Percentiles rank a stretch among this genome's conserved stretches.
phyloP scores from a whole-genome alignment of 148 eudicot genomes.

The Diospyros lotus region DNA sequence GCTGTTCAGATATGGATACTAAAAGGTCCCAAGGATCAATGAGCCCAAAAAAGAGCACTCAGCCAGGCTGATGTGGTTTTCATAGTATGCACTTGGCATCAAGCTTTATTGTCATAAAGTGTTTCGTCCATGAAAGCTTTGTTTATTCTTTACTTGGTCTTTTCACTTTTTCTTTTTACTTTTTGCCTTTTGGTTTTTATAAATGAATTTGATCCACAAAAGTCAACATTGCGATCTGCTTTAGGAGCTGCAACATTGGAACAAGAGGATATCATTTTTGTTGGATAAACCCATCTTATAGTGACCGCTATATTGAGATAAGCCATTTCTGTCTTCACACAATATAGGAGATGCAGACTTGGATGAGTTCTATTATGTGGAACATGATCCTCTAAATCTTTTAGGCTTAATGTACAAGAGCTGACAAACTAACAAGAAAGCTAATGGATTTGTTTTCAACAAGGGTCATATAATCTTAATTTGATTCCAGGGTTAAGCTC shows the following conservation, averaged over 20 bases:
- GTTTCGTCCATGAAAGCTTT: conserved; percentile 5
- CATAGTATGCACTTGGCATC: not conserved
- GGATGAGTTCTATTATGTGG: too few species aligned
- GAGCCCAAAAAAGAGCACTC: conserved; percentile 7
- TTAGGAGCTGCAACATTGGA: not conserved
- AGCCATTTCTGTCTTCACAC: not conserved
- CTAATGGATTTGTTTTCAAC: too few species aligned
- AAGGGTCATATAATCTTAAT: too few species aligned
- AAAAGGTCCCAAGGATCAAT: conserved; percentile 9
- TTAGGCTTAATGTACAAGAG: too few species aligned
- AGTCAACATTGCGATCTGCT: not conserved
- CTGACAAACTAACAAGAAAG: too few species aligned
- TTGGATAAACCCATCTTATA: not conserved
- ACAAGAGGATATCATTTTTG: not conserved
- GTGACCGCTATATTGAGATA: not conserved
- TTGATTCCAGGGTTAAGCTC: too few species aligned
- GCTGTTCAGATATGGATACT: conserved; percentile 16
- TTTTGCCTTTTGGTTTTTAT: not conserved
- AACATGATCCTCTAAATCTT: too few species aligned
- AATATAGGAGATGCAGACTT: not conserved
- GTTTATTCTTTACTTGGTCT: not conserved
- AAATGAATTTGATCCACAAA: not conserved
- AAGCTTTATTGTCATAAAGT: conserved; percentile 1
- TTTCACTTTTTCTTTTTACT: not conserved
- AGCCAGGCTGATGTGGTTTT: conserved; percentile 8